Conservation (phyloP, 2,329 filamentous ascomycete species). For the Alternaria triticimaculans region DNA sequence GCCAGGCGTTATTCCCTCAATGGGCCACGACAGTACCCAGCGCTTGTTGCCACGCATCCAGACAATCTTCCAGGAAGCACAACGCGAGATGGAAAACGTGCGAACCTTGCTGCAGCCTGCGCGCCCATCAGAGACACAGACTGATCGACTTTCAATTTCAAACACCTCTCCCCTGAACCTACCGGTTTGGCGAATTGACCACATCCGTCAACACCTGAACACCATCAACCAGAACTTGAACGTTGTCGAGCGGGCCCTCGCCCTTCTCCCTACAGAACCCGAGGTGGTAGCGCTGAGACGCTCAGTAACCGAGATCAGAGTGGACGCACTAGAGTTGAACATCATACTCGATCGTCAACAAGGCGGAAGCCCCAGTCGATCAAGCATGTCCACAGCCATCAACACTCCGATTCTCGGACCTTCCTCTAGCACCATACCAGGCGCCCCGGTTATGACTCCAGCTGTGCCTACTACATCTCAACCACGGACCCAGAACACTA, state of each 20-base stretch:
- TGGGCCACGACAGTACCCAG: slow-evolving; percentile 16
- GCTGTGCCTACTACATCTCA: slow-evolving; percentile 13
- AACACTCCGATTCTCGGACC: neutral
- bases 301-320: slow-evolving; percentile 34
- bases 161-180: slow-evolving; percentile 3
- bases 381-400: neutral
- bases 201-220: slow-evolving; percentile 34
- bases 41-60: slow-evolving; percentile 31
- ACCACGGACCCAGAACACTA: slow-evolving; percentile 4
- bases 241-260: slow-evolving; percentile 35
- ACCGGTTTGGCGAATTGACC: slow-evolving; percentile 39
- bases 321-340: slow-evolving; percentile 32
- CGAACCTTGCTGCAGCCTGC: slow-evolving; percentile 28
- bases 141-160: neutral
- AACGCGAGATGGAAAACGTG: slow-evolving; percentile 43
- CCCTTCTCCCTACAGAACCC: slow-evolving; percentile 34
- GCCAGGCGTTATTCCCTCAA: slow-evolving; percentile 16
- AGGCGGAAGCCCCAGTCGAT: neutral
- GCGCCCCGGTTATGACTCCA: slow-evolving; percentile 1
- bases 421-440: slow-evolving; percentile 4
- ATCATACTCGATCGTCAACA: slow-evolving; percentile 26
- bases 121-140: slow-evolving; percentile 1
- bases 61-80: slow-evolving; percentile 31
- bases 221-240: slow-evolving; percentile 34
- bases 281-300: slow-evolving; percentile 41